These are phyloP conservation scores for Diaporthe ampelina DNA, from an alignment of 2,329 filamentous ascomycete species.

Conservation along the genomic window DNA sequence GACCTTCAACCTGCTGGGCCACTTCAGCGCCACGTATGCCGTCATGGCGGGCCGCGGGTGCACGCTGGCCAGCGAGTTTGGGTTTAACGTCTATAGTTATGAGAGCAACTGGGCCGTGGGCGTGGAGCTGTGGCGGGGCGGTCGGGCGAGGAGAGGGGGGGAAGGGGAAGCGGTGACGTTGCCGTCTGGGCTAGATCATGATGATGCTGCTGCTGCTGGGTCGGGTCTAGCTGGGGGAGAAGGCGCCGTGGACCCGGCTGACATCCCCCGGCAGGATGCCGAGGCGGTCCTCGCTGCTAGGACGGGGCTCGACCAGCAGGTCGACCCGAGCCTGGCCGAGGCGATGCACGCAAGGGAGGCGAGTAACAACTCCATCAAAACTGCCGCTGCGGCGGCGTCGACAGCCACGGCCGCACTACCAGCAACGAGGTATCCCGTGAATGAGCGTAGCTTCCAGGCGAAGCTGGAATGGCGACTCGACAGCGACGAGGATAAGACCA, in stretches of 20 bases:
- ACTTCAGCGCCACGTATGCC: conserved; percentile 90
- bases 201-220: not conserved
- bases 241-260: no score
- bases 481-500: conserved; percentile 44
- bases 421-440: not conserved
- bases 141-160: conserved; percentile 50
- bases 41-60: conserved; percentile 83
- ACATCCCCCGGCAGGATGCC: conserved; percentile 34
- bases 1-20: conserved; percentile 94
- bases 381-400: not conserved
- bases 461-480: conserved; percentile 66
- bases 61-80: conserved; percentile 89
- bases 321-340: conserved; percentile 11
- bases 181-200: not conserved
- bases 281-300: conserved; percentile 22
- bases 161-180: conserved; percentile 38
- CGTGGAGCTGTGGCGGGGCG: conserved; percentile 87
- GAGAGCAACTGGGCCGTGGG: conserved; percentile 94
- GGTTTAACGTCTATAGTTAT: conserved; percentile 98
- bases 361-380: conserved; percentile 8
- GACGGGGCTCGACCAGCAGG: not conserved
- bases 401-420: not conserved
- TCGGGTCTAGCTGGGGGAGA: not conserved
- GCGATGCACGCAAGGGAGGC: conserved; percentile 5
- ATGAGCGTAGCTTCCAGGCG: conserved; percentile 60